Conservation (phyloP, 1,284 basidiomycete genomes). For the Cryptococcus jaspeensis region DNA sequence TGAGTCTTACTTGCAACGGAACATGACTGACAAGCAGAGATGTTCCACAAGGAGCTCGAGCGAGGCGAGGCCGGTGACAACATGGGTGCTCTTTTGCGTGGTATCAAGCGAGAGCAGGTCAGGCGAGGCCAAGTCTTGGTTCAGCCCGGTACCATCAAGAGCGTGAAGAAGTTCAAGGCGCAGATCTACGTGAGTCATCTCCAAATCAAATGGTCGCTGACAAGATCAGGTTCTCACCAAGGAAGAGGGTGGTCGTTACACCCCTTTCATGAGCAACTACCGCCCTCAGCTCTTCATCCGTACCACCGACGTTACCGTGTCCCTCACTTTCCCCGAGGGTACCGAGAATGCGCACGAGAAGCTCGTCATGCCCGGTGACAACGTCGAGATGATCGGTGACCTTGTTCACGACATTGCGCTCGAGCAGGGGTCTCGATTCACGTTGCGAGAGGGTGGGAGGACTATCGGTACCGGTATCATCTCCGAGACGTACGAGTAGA, state of each 20-base stretch:
- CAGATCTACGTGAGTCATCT: conserved; percentile 70
- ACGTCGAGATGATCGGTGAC: conserved; percentile 87
- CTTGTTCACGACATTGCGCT: conserved; percentile 87
- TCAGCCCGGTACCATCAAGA: conserved; percentile 88
- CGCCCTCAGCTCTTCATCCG: conserved; percentile 95
- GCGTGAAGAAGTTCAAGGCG: conserved; percentile 90
- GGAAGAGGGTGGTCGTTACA: conserved; percentile 97
- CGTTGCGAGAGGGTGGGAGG: conserved; percentile 93
- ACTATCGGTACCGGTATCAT: conserved; percentile 90
- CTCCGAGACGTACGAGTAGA: conserved; percentile 66
- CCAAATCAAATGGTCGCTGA: not conserved
- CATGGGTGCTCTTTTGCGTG: conserved; percentile 96
- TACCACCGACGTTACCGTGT: conserved; percentile 89
- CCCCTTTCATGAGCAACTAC: conserved; percentile 96
- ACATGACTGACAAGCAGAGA: conserved; percentile 61
- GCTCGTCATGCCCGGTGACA: conserved; percentile 98
- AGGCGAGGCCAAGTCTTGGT: conserved; percentile 89
- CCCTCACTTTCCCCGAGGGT: conserved; percentile 82
- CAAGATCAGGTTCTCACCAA: conserved; percentile 75
- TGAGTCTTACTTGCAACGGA: conserved; percentile 48
- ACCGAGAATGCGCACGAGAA: conserved; percentile 66
- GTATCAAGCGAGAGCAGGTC: conserved; percentile 96
- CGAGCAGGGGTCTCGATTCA: conserved; percentile 93
- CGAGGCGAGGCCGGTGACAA: conserved; percentile 98
- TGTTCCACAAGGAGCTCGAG: conserved; percentile 99